phyloP scores from a whole-genome alignment of 352 stramenopile species.

The Pythium phragmitis region DNA sequence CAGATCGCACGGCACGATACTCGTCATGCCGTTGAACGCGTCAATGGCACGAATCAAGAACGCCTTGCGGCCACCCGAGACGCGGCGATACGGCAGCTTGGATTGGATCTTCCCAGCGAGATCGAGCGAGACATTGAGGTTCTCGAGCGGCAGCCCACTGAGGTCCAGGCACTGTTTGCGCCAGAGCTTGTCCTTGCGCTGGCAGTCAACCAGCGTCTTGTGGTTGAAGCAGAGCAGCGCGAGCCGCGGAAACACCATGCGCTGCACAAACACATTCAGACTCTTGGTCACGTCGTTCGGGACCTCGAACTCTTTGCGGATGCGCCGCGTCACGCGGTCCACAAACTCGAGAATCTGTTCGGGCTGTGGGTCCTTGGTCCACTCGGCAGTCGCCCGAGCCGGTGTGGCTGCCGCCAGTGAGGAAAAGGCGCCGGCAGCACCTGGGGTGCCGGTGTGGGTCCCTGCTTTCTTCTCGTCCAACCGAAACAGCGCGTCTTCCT shows the following conservation, averaged over 20 bases:
- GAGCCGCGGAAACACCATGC: conserved; percentile 71
- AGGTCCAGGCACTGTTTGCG: conserved; percentile 70
- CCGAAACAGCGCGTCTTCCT: conserved; percentile 31
- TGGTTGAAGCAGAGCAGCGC: conserved; percentile 75
- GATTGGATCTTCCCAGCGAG: conserved; percentile 64
- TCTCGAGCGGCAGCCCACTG: conserved; percentile 64
- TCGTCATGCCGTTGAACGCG: conserved; percentile 79
- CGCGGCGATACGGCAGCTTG: conserved; percentile 48
- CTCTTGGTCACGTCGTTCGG: conserved; percentile 75
- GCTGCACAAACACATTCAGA: conserved; percentile 72
- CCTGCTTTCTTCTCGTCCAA: conserved; percentile 19
- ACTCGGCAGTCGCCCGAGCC: conserved; percentile 36
- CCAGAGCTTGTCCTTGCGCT: conserved; percentile 85
- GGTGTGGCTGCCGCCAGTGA: background rate
- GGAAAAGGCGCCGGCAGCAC: too few relatives aligned
- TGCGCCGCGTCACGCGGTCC: conserved; percentile 55
- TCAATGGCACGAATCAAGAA: conserved; percentile 71
- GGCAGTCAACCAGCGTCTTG: conserved; percentile 61
- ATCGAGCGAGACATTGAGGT: conserved; percentile 48
- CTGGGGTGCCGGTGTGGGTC: too few relatives aligned
- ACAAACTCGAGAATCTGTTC: conserved; percentile 82
- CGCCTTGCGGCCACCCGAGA: conserved; percentile 31
- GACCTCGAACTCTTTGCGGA: conserved; percentile 78
- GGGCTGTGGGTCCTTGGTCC: conserved; percentile 59
- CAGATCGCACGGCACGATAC: conserved; percentile 79